A percentile compares a stretch with the other conserved stretches of the same genome.
Conservation (phyloP, 345 rosid genomes). For the Geranium brycei region DNA sequence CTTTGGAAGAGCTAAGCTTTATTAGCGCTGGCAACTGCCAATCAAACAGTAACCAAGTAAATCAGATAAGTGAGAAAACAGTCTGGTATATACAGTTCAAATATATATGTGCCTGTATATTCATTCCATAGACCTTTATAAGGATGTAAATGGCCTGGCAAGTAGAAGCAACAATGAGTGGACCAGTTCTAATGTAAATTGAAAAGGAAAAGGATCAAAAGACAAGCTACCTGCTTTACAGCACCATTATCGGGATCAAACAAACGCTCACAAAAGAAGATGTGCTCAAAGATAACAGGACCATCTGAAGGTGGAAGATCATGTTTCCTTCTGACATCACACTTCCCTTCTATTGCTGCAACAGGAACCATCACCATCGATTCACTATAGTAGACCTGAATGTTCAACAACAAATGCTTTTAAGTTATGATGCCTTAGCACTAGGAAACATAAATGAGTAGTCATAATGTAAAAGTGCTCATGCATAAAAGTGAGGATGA, state of each 20-base stretch:
- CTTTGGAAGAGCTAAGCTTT: constrained; percentile 38
- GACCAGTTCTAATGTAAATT: background rate
- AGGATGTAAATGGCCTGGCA: background rate
- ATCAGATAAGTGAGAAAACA: background rate
- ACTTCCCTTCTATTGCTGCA: constrained; percentile 52
- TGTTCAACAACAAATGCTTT: background rate
- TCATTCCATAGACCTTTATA: too few species aligned
- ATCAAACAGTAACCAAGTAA: constrained; percentile 1
- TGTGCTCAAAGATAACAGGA: constrained; percentile 43
- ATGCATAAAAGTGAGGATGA: background rate
- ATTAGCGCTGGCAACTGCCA: constrained; percentile 46
- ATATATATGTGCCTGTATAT: too few species aligned
- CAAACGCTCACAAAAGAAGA: constrained; percentile 69
- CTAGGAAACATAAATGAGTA: background rate
- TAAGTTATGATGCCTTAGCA: background rate
- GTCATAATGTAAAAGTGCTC: background rate
- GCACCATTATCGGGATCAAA: constrained; percentile 65
- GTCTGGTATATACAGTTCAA: background rate
- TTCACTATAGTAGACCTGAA: constrained; percentile 70
- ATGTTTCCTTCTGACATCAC: constrained; percentile 67
- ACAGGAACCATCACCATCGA: constrained; percentile 25
- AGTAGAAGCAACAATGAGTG: background rate
- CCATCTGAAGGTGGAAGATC: constrained; percentile 36
- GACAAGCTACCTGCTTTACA: constrained; percentile 45
- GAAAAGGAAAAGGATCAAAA: background rate